Percentiles rank a stretch among this genome's conserved stretches.
Conservation (phyloP, 1,284 basidiomycete species). For the Moesziomyces antarcticus region DNA sequence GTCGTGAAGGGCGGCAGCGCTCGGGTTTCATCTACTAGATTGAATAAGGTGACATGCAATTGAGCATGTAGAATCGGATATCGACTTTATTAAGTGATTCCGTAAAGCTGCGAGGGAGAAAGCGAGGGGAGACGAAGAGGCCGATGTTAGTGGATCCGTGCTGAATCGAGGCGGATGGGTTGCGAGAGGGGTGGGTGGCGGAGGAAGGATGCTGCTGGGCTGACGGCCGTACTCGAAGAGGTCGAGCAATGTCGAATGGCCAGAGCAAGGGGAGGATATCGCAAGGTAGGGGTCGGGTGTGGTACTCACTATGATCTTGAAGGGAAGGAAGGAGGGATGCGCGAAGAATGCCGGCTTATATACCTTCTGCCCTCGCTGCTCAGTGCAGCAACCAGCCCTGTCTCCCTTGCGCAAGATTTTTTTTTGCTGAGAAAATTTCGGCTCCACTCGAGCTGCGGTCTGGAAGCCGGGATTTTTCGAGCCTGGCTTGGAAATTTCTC, state of each 20-base stretch:
- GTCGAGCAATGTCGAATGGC: background rate
- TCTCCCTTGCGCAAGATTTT: constrained; percentile 11
- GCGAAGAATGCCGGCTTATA: constrained; percentile 30
- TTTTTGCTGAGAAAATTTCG: constrained; percentile 15
- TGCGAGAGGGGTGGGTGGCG: background rate
- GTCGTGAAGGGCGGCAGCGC: constrained; percentile 63
- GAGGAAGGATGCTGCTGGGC: background rate
- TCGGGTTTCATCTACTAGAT: constrained; percentile 65
- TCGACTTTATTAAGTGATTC: constrained; percentile 67
- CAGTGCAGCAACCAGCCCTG: background rate
- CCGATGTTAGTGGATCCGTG: background rate
- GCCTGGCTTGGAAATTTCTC: background rate
- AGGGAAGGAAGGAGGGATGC: constrained; percentile 41
- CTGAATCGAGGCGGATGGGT: background rate
- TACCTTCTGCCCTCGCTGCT: constrained; percentile 19
- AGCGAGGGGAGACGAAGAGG: background rate
- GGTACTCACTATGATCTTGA: constrained; percentile 57
- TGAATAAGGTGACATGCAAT: constrained; percentile 66
- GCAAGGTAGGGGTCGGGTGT: constrained; percentile 25
- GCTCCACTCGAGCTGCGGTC: background rate
- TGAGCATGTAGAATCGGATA: constrained; percentile 65
- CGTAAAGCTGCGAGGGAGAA: constrained; percentile 56
- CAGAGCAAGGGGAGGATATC: background rate
- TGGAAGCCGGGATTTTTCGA: background rate
- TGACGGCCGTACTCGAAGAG: background rate